phyloP scores from a whole-genome alignment of 306 rosid species.

The Adenanthera pavonina region DNA sequence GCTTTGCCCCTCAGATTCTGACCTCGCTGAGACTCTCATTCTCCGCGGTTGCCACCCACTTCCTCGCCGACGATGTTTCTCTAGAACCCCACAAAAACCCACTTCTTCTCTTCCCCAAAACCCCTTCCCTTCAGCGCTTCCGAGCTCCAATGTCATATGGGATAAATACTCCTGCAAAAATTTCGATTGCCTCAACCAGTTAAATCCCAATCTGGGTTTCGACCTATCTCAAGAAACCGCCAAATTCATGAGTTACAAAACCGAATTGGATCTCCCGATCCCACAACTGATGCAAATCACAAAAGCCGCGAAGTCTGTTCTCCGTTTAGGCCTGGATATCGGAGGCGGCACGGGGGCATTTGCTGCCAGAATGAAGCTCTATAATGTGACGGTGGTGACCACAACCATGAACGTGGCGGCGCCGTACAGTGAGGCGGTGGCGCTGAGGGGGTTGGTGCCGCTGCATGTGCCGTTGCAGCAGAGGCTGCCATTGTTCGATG shows the following conservation, averaged over 20 bases:
- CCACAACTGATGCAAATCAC: slow-evolving; percentile 64
- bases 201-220: slow-evolving; percentile 55
- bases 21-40: slow-evolving; percentile 54
- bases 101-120: slow-evolving; percentile 50
- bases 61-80: slow-evolving; percentile 77
- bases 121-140: slow-evolving; percentile 55
- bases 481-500: slow-evolving; percentile 69
- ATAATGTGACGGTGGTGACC: slow-evolving; percentile 67
- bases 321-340: slow-evolving; percentile 67
- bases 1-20: slow-evolving; percentile 55
- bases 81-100: slow-evolving; percentile 59
- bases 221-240: slow-evolving; percentile 41
- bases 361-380: slow-evolving; percentile 65
- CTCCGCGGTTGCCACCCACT: slow-evolving; percentile 77
- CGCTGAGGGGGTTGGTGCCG: slow-evolving; percentile 71
- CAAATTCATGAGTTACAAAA: slow-evolving; percentile 47
- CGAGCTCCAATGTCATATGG: slow-evolving; percentile 55
- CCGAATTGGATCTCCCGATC: slow-evolving; percentile 73
- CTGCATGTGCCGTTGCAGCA: slow-evolving; percentile 75
- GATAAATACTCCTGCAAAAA: slow-evolving; percentile 54
- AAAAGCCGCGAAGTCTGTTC: slow-evolving; percentile 50
- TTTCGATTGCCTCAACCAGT: slow-evolving; percentile 55
- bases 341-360: slow-evolving; percentile 71
- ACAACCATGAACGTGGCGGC: slow-evolving; percentile 66
- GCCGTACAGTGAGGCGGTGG: slow-evolving; percentile 67